These are phyloP conservation scores for Geotrichum aggregatum DNA, from an alignment of 1,139 yeast species.

Conservation along the genomic window DNA sequence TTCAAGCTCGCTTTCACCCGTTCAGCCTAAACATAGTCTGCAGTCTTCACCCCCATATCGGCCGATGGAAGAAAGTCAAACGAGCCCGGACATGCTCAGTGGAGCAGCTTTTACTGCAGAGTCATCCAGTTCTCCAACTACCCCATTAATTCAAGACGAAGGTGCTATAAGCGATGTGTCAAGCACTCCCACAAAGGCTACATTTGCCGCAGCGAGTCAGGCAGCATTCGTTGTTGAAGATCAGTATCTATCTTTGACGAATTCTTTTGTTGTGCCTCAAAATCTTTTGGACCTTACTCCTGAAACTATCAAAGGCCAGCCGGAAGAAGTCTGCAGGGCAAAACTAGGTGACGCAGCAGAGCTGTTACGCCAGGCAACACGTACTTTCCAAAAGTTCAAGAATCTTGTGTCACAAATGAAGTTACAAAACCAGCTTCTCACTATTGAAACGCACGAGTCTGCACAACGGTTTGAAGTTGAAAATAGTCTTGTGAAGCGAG, in stretches of 20 bases:
- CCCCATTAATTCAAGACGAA: not conserved
- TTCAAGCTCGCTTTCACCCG: slow-evolving; percentile 4
- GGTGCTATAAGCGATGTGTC: slow-evolving; percentile 1
- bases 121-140: slow-evolving; percentile 4
- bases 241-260: not conserved
- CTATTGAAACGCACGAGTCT: slow-evolving; percentile 40
- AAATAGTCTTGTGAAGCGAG: slow-evolving; percentile 45
- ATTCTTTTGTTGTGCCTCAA: not conserved
- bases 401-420: slow-evolving; percentile 30
- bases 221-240: not conserved
- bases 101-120: not conserved
- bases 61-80: not conserved
- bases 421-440: slow-evolving; percentile 42
- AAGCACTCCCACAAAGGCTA: not conserved
- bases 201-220: not conserved
- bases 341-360: slow-evolving; percentile 3
- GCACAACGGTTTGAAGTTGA: slow-evolving; percentile 48
- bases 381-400: slow-evolving; percentile 20
- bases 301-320: not conserved
- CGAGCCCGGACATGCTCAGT: slow-evolving; percentile 5
- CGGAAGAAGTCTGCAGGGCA: not conserved
- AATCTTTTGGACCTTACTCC: not conserved
- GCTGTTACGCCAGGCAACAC: slow-evolving; percentile 6
- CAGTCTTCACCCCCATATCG: slow-evolving; percentile 10
- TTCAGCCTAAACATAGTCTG: not conserved